Base-by-base conservation (phyloP, 495 filamentous ascomycete species). In the Elaphomyces granulatus region DNA sequence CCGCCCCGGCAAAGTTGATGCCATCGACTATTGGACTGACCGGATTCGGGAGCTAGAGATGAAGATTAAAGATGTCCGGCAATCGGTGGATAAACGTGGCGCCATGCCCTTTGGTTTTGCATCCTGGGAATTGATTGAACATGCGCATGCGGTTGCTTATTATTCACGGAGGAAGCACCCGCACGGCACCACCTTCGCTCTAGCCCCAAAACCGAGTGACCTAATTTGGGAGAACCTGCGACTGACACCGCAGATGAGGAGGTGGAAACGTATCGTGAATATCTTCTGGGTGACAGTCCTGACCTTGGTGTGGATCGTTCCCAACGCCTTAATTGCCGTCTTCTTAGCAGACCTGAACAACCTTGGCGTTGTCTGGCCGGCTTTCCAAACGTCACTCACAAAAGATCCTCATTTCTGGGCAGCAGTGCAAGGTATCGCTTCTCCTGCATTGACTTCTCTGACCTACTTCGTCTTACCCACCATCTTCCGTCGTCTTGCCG, bases 151-250 rank as follows among this genome's bases (percentile, higher is more conserved):
- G 6, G 83, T 93, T 45, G 90, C 88, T 9, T 88, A 81, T 61
- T 72, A 75, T 8, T 70, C 81, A 18, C 78, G 78, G 39, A 81
- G 77, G 15, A 92, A 87, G 60, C 78, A 81, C 45, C 83, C 82
- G 3, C 70, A 83, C 34, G 87, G 87, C 2, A 81, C 87, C 0
- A 81, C 70, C 0, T 71, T 96, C 37, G 61, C 61, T 8, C 68
- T 95, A 4, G 88, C 92, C 10, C 86, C 92, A 8, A 72, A 75
- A 47, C 87, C 92, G 18, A 83, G 82, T 47, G 90, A 96, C 54
- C 70, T 98, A 21, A 94, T 98, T 47, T 98, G 90, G 90, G 81
- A 87, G 46, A 98, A 98, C 50, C 70, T 96, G 52, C 71, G 71
- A 15, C 63, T 93, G 41, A 70, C 68, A 17, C 75, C 79, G 35